phyloP scores from a whole-genome alignment of 1,284 basidiomycete genomes.

The Cutaneotrichosporon spelunceum region DNA sequence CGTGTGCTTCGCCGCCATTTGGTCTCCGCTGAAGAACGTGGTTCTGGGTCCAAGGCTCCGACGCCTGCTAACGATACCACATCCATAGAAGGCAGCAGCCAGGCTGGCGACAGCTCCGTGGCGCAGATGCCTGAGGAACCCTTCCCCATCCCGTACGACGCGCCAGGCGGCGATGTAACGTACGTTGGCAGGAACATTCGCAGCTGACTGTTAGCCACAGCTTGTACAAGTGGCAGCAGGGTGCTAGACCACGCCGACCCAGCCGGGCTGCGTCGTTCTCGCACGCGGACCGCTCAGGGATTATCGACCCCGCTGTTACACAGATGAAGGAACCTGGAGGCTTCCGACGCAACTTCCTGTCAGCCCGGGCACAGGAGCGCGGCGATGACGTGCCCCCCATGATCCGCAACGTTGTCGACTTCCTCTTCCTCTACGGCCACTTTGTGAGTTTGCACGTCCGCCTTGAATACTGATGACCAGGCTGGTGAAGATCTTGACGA shows the following conservation, averaged over 20 bases:
- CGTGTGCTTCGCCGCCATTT: conserved; percentile 74
- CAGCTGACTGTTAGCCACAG: conserved; percentile 61
- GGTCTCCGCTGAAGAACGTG: conserved; percentile 68
- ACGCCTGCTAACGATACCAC: conserved; percentile 17
- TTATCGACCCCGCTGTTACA: conserved; percentile 66
- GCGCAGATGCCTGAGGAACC: conserved; percentile 54
- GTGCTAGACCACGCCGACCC: conserved; percentile 60
- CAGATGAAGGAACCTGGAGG: conserved; percentile 92
- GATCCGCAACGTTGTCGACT: conserved; percentile 84
- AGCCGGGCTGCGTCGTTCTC: conserved; percentile 66
- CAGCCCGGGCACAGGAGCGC: conserved; percentile 66
- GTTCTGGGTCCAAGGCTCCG: conserved; percentile 42
- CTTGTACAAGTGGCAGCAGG: conserved; percentile 89
- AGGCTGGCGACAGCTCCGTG: conserved; percentile 21
- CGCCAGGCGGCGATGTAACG: conserved; percentile 84
- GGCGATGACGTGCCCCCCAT: conserved; percentile 63
- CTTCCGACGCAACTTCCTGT: conserved; percentile 81
- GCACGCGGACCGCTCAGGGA: conserved; percentile 57
- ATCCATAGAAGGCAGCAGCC: conserved; percentile 10
- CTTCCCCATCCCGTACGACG: conserved; percentile 79
- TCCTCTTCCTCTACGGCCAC: conserved; percentile 86
- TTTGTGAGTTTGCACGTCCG: conserved; percentile 62
- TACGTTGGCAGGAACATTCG: conserved; percentile 54
- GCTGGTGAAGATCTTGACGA: conserved; percentile 93
- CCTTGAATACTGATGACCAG: conserved; percentile 51